These are phyloP conservation scores for Dactylella cylindrospora DNA, from an alignment of 2,329 filamentous ascomycete genomes.

Conservation along the genomic window DNA sequence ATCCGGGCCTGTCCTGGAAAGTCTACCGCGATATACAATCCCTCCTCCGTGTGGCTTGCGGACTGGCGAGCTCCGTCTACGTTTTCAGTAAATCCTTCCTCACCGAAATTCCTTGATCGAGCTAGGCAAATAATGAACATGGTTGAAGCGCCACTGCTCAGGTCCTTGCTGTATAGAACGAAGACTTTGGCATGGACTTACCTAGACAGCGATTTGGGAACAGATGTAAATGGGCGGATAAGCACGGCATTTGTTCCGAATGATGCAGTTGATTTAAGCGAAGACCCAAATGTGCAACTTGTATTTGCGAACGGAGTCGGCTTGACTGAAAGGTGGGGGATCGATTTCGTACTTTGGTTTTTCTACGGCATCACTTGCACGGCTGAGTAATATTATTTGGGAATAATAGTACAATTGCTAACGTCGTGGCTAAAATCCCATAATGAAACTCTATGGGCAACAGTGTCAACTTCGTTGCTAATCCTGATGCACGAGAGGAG, in stretches of 20 bases:
- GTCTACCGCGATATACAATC: constrained; percentile 15
- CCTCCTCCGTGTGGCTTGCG: constrained; percentile 23
- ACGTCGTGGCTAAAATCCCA: neutral
- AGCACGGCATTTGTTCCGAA: constrained; percentile 15
- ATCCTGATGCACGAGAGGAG: constrained; percentile 9
- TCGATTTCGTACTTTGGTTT: too few relatives aligned
- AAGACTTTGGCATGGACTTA: constrained; percentile 25
- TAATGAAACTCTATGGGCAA: neutral
- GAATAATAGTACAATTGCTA: neutral
- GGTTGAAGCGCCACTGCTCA: constrained; percentile 11
- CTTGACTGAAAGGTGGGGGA: constrained; percentile 13
- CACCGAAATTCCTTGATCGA: constrained; percentile 10
- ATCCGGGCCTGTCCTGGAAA: constrained; percentile 13
- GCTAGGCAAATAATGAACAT: constrained; percentile 15
- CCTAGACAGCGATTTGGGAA: constrained; percentile 2
- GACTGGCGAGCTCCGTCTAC: constrained; percentile 24
- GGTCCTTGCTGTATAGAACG: constrained; percentile 8
- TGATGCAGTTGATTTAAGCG: neutral
- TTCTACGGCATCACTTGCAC: too few relatives aligned
- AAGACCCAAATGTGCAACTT: neutral
- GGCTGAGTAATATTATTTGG: neutral
- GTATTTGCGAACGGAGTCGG: constrained; percentile 10
- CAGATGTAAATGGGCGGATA: constrained; percentile 2
- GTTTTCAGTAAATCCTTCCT: constrained; percentile 7
- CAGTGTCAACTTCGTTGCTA: constrained; percentile 19